phyloP scores from a whole-genome alignment of 495 filamentous ascomycete species.

The Tetracladium setigerum region DNA sequence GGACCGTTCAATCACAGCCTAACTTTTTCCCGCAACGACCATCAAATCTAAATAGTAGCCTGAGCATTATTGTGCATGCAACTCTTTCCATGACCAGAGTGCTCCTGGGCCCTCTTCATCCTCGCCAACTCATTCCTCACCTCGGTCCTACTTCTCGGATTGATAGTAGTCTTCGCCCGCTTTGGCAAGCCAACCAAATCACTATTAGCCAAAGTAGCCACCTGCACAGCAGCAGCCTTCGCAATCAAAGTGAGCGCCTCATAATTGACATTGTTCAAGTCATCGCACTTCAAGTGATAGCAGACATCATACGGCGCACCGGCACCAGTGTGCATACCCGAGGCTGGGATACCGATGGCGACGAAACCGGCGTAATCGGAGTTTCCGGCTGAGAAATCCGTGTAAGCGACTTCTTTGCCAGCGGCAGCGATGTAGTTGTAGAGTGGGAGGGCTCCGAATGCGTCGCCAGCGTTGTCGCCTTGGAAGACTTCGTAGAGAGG shows the following conservation, averaged over 20 bases:
- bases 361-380: conserved; percentile 38
- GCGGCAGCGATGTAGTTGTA: conserved; percentile 25
- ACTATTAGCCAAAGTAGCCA: too few relatives aligned
- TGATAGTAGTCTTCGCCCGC: too few relatives aligned
- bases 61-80: too few relatives aligned
- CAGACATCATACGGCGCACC: conserved; percentile 33
- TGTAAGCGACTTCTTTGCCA: conserved; percentile 25
- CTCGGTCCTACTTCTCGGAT: too few relatives aligned
- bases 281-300: conserved; percentile 38
- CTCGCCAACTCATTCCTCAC: too few relatives aligned
- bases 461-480: conserved; percentile 24
- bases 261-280: conserved; percentile 30
- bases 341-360: conserved; percentile 26
- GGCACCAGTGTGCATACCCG: conserved; percentile 37
- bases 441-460: background rate
- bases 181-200: too few relatives aligned
- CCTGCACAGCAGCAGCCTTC: conserved; percentile 7
- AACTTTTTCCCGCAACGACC: too few relatives aligned
- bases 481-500: conserved; percentile 31
- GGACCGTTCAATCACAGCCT: too few relatives aligned
- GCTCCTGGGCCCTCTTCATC: too few relatives aligned
- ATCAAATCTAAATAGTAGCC: too few relatives aligned
- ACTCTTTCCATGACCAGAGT: too few relatives aligned
- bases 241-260: conserved; percentile 31
- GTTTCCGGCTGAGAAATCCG: conserved; percentile 28